phyloP scores from a whole-genome alignment of 371 early-diverging fungal genomes.

The Mortierella polycephala region DNA sequence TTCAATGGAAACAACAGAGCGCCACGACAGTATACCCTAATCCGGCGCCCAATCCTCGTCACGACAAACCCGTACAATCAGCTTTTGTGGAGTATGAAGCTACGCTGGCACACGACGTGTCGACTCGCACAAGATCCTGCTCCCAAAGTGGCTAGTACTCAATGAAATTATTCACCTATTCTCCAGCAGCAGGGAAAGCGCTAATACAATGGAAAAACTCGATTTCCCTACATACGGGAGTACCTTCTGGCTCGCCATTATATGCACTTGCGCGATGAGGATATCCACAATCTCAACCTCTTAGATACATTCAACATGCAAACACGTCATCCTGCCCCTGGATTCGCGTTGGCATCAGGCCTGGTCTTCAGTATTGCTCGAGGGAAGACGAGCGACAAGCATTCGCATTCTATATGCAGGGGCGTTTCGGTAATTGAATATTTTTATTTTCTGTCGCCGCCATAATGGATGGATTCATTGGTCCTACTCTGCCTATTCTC shows the following conservation, averaged over 20 bases:
- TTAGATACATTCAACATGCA: constrained; percentile 23
- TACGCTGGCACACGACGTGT: too few species aligned
- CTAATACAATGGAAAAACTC: background rate
- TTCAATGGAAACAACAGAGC: too few species aligned
- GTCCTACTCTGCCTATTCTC: background rate
- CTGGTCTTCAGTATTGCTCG: constrained; percentile 14
- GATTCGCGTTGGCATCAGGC: constrained; percentile 19
- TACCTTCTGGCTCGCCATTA: constrained; percentile 20
- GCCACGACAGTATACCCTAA: too few species aligned
- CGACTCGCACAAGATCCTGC: too few species aligned
- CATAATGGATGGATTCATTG: background rate
- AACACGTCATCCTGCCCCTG: constrained; percentile 11
- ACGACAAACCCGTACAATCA: too few species aligned
- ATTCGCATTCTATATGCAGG: constrained; percentile 35
- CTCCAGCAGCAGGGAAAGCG: too few species aligned
- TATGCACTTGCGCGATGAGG: constrained; percentile 27
- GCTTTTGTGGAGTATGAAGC: too few species aligned
- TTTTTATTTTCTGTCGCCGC: too few species aligned
- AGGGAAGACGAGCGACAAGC: constrained; percentile 18
- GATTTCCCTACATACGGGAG: constrained; percentile 13
- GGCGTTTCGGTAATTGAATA: constrained; percentile 13
- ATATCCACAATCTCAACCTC: constrained; percentile 13
- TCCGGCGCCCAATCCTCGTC: too few species aligned
- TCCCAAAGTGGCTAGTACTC: too few species aligned
- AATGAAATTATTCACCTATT: too few species aligned